These are phyloP conservation scores for Exophiala xenobiotica DNA, from an alignment of 2,329 filamentous ascomycete species.

Conservation along the genomic window DNA sequence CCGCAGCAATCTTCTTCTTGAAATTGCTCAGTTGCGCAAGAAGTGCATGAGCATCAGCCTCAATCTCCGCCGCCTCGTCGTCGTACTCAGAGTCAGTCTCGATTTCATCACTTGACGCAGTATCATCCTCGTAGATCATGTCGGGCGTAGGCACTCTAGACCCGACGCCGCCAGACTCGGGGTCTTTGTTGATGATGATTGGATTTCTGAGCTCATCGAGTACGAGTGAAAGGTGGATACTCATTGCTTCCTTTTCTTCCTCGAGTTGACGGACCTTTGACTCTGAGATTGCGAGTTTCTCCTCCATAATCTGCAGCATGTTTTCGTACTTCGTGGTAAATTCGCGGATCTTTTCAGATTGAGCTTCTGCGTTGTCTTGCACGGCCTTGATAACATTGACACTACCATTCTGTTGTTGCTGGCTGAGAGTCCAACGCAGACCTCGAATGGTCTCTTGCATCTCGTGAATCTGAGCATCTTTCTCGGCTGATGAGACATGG, in stretches of 20 bases:
- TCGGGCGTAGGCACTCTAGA: conserved; percentile 27
- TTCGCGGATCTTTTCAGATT: conserved; percentile 84
- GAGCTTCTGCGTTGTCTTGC: conserved; percentile 75
- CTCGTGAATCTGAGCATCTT: conserved; percentile 87
- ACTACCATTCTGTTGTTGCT: conserved; percentile 39
- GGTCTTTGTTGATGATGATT: conserved; percentile 59
- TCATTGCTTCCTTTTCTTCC: conserved; percentile 69
- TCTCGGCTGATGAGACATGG: conserved; percentile 84
- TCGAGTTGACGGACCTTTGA: conserved; percentile 59
- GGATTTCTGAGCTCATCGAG: conserved; percentile 86
- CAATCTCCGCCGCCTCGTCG: conserved; percentile 61
- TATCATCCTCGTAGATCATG: conserved; percentile 36
- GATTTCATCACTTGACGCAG: conserved; percentile 39
- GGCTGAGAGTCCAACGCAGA: conserved; percentile 71
- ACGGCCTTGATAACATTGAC: conserved; percentile 58
- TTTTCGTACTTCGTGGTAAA: conserved; percentile 84
- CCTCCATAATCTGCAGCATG: conserved; percentile 46
- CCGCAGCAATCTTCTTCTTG: conserved; percentile 81
- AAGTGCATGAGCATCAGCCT: conserved; percentile 81
- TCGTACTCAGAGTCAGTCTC: conserved; percentile 58
- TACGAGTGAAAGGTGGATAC: conserved; percentile 83
- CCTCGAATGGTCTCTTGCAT: conserved; percentile 94
- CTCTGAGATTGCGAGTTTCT: conserved; percentile 53
- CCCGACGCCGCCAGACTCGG: conserved; percentile 12
- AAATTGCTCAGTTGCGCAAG: conserved; percentile 78